Evolutionary conservation across 257 asterid species (phyloP).

Genomic region (Sherardia arvensis): DNA sequence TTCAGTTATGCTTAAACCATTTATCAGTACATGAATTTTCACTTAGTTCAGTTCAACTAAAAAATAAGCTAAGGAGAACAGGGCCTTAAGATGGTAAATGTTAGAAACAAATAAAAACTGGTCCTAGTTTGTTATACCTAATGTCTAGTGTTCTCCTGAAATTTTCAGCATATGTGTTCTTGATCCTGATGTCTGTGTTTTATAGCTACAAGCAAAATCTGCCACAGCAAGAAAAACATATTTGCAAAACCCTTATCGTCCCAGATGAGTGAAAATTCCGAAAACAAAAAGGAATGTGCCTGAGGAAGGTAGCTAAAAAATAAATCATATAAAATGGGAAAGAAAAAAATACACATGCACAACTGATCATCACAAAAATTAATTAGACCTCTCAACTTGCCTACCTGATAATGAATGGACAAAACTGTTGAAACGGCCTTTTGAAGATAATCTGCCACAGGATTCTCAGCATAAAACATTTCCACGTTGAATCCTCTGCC

Average conservation of each 20-base stretch:
- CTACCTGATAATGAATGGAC: constrained; percentile 75
- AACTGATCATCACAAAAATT: background rate
- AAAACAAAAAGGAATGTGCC: background rate
- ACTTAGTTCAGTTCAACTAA: too few relatives aligned
- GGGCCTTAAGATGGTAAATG: background rate
- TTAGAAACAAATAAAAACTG: background rate
- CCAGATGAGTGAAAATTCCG: background rate
- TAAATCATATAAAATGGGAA: background rate
- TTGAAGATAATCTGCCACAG: constrained; percentile 77
- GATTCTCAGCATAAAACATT: constrained; percentile 64
- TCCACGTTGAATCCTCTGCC: constrained; percentile 91
- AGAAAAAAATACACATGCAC: background rate
- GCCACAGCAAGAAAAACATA: background rate
- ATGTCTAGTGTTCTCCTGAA: background rate
- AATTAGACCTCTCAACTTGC: background rate
- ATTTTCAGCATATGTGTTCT: background rate
- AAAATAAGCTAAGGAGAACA: too few relatives aligned
- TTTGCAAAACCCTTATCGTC: background rate
- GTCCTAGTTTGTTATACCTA: background rate
- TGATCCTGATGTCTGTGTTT: background rate
- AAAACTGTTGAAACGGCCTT: constrained; percentile 68
- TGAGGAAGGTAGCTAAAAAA: background rate
- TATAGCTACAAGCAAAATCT: background rate
- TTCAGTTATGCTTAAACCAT: too few relatives aligned
- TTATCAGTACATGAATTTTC: too few relatives aligned